Base-by-base conservation (phyloP, 495 filamentous ascomycete genomes). In the Penicillium paradoxum region DNA sequence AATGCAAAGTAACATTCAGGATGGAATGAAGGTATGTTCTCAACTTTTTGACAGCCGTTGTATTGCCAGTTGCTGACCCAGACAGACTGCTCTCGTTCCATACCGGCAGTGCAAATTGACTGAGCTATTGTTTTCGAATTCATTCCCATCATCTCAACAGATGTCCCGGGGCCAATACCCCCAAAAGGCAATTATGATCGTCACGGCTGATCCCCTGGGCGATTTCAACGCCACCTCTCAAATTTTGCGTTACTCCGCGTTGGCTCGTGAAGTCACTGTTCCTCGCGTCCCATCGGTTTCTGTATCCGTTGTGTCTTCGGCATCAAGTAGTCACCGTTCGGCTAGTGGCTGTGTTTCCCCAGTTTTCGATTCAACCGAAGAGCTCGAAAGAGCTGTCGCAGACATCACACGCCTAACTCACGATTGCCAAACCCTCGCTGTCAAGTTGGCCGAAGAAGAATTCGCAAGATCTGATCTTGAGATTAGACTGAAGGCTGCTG, bases 51-150 rank as follows among this genome's bases (percentile, higher is more conserved):
- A n/a, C 14, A 0, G 2, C 15, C 14, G 2, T 22, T 15, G 6
- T 30, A 13, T 25, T 32, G 9, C 6, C 13, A 45, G 45, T 38
- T 38, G 22, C 32, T n/a, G 19, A 18, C 25, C 50, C 43, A 50
- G 34, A 51, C n/a, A 86, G 83, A 81, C 85, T 47, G 85, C 87
- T 38, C 67, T 97, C 46, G 90, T 96, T 22, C 89, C 91, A 25
- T 97, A 89, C 77, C 83, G 93, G 24, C 93, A 97, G 66, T 96
- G 91, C 78, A 98, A 97, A 64, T 80, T 98, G 54, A 98, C 93
- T 0, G 93, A 98, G 66, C 79, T 98, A 4, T 77, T 98, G 19
- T 97, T 98, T 71, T 93, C 91, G 17, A 97, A 97, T 69, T 92
- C 86, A 2, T 96, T 96, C 69, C 86, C 91, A 2, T 85, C 85